Percentiles rank a stretch among this genome's conserved stretches.
phyloP scores from a whole-genome alignment of 805 yeast species.

The Ogataea salicorniae region DNA sequence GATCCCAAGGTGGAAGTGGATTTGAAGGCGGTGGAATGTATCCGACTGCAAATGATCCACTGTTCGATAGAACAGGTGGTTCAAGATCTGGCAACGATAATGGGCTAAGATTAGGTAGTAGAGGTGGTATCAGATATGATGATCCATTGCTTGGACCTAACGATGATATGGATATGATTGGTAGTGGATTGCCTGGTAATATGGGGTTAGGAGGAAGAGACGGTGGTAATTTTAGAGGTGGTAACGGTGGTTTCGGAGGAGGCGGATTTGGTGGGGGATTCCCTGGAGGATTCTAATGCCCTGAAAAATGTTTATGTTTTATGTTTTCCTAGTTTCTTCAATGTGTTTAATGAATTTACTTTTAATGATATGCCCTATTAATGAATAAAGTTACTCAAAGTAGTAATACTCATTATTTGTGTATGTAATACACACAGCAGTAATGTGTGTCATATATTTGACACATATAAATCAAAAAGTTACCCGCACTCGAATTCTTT shows the following conservation, averaged over 20 bases:
- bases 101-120: neutral
- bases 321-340: neutral
- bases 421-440: no score
- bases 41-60: conserved; percentile 46
- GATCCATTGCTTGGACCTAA: conserved; percentile 46
- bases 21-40: conserved; percentile 46
- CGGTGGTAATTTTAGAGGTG: conserved; percentile 9
- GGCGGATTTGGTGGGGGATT: conserved; percentile 9
- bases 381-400: no score
- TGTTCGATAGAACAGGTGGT: conserved; percentile 31
- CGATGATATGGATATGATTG: conserved; percentile 38
- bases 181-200: conserved; percentile 42
- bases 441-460: no score
- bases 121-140: conserved; percentile 42
- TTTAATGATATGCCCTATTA: no score
- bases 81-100: neutral
- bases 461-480: no score
- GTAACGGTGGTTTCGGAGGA: conserved; percentile 9
- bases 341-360: neutral
- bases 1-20: neutral
- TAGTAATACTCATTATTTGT: no score
- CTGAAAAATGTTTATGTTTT: neutral
- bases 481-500: no score
- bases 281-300: conserved; percentile 4
- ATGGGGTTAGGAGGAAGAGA: conserved; percentile 22